Conservation (phyloP, 2,329 filamentous ascomycete genomes). For the Verticillium dahliae region DNA sequence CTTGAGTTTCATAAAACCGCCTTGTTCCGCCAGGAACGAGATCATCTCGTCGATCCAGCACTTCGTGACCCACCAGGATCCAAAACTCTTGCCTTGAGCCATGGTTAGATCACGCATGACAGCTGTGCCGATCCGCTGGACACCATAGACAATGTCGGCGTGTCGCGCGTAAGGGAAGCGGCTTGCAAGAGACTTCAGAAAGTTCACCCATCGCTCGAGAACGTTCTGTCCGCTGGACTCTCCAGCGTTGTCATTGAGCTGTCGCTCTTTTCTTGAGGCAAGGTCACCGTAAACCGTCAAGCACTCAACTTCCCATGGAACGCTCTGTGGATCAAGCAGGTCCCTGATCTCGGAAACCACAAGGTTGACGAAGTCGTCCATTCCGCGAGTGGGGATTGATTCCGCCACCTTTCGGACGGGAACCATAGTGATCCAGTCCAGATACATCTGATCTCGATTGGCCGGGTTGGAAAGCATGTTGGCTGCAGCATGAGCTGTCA, state of each 20-base stretch:
- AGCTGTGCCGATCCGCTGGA: conserved; percentile 68
- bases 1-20: conserved; percentile 71
- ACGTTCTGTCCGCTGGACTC: conserved; percentile 53
- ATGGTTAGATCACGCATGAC: conserved; percentile 79
- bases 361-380: conserved; percentile 60
- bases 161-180: conserved; percentile 70
- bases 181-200: conserved; percentile 60
- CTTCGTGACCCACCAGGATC: conserved; percentile 93
- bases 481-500: conserved; percentile 87
- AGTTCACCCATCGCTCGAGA: conserved; percentile 71
- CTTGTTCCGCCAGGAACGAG: conserved; percentile 80
- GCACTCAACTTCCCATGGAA: conserved; percentile 59
- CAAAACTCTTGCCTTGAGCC: conserved; percentile 70
- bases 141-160: conserved; percentile 67
- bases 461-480: conserved; percentile 86
- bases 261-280: conserved; percentile 37
- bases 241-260: conserved; percentile 28
- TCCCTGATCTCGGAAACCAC: conserved; percentile 62
- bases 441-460: conserved; percentile 91
- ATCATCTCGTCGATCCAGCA: conserved; percentile 96
- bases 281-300: conserved; percentile 55
- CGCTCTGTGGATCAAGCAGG: conserved; percentile 61
- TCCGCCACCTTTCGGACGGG: conserved; percentile 57
- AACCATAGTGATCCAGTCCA: conserved; percentile 73
- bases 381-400: conserved; percentile 53